Conservation (phyloP, 129 eudicot genomes). For the Tagetes erecta region DNA sequence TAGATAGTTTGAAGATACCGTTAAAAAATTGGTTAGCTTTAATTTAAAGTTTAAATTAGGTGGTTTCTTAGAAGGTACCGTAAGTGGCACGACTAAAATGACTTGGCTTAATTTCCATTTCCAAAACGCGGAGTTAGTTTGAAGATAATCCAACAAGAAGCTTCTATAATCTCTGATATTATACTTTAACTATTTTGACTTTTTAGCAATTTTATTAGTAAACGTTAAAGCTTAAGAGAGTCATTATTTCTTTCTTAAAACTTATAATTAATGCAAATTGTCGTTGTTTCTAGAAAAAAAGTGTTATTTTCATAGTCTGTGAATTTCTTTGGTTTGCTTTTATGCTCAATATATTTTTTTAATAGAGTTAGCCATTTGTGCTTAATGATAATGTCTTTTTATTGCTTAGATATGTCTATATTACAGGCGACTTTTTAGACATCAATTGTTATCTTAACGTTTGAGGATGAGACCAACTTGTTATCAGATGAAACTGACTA, state of each 20-base stretch:
- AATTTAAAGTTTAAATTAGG: background rate
- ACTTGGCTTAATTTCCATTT: constrained; percentile 5
- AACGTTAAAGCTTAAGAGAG: background rate
- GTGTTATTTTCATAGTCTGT: too few relatives aligned
- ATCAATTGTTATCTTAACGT: too few relatives aligned
- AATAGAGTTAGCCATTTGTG: too few relatives aligned
- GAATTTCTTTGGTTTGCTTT: too few relatives aligned
- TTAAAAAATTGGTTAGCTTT: background rate
- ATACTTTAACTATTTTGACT: constrained; percentile 21
- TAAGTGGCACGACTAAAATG: constrained; percentile 4
- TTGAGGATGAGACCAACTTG: too few relatives aligned
- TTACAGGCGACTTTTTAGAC: too few relatives aligned
- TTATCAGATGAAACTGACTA: too few relatives aligned
- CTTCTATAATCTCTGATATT: background rate
- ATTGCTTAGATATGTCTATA: too few relatives aligned
- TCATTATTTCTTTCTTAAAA: background rate
- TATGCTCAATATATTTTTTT: too few relatives aligned
- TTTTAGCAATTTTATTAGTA: background rate
- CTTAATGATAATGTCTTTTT: too few relatives aligned
- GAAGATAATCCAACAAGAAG: background rate
- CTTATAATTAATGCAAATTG: background rate
- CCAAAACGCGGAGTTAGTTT: constrained; percentile 30
- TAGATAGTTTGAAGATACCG: too few relatives aligned
- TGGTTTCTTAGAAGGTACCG: constrained; percentile 21
- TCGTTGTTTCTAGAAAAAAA: too few relatives aligned